A percentile compares a stretch with the other conserved stretches of the same genome.
Evolutionary conservation across 345 rosid species (phyloP).

Genomic region (Linum usitatissimum): DNA sequence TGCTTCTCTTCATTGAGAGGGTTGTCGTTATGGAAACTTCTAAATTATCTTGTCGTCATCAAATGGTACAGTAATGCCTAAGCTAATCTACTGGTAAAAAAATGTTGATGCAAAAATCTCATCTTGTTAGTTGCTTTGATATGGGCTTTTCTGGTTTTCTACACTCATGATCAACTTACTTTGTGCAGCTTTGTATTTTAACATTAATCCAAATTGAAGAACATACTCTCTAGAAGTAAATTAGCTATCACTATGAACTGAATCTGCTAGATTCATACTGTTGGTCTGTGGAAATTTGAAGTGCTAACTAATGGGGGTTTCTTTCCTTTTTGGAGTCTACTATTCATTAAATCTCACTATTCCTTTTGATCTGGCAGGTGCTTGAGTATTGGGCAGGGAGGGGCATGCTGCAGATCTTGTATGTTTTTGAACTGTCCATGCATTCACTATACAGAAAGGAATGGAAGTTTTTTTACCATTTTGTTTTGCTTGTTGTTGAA

Average conservation of each 20-base stretch:
- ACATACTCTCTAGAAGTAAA: background rate
- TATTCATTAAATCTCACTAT: background rate
- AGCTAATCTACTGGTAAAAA: background rate
- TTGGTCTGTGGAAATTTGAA: background rate
- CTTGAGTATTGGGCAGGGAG: slow-evolving; percentile 90
- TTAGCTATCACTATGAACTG: background rate
- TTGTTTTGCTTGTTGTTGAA: background rate
- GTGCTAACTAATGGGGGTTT: too few species aligned
- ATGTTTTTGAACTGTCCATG: slow-evolving; percentile 27
- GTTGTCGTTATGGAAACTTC: background rate
- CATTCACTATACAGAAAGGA: background rate
- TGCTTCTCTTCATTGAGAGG: too few species aligned
- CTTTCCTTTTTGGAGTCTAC: background rate
- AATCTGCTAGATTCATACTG: background rate
- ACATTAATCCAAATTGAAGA: background rate
- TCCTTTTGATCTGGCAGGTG: slow-evolving; percentile 35
- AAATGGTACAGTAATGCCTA: background rate
- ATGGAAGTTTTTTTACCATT: background rate
- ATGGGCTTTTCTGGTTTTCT: background rate
- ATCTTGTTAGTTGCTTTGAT: background rate
- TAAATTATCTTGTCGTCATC: background rate
- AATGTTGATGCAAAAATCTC: too few species aligned
- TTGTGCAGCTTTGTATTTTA: too few species aligned
- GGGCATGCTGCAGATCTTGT: slow-evolving; percentile 99
- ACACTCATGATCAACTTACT: background rate